Base-by-base conservation (phyloP, 306 rosid genomes). In the Myrica gale region DNA sequence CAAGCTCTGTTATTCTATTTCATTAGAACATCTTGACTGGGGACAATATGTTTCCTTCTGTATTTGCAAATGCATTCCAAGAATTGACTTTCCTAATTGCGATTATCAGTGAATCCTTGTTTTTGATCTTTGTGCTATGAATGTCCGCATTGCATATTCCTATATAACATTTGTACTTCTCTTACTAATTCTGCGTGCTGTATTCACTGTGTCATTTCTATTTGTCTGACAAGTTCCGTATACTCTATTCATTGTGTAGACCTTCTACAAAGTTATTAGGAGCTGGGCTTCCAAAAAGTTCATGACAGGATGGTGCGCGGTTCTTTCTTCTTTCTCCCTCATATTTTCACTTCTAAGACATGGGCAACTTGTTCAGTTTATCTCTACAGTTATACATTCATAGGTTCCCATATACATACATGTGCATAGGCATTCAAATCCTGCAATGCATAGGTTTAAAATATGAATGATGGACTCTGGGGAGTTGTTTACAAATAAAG, bases 271-370 rank as follows among this genome's bases (percentile, higher is more conserved):
- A 83, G 93, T 92, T 76, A 73, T 92, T 69, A 82, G 93, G 79
- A 92, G 97, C 87, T 92, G 97, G 97, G 89, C 96, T 10, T 92
- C 97, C 1, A 90, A 92, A 71, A 92, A 92, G 84, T 92, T 92
- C 83, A 92, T 92, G 97, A 90, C 96, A 0, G 97, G 97, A 84
- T 92, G 97, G 97, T 92, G 80, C 44, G 80, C 46, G 73, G 71
- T 73, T 82, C 83, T 72, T 69, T 74, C 69, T 72, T 76, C 55
- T 46, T 9, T 20, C 21, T 74, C 37, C 19, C 70, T 66, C 16
- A n/a, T 60, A 60, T 69, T 54, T 45, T 78, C 51, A 32, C 37
- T 55, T 62, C 15, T 32, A 72, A 58, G 8, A 66, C 73, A 65
- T 74, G 37, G 67, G 68, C 70, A 17, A 41, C 19, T 41, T 3